These are phyloP conservation scores for Saksenaea oblongispora DNA, from an alignment of 371 early-diverging fungal species.

Conservation along the genomic window DNA sequence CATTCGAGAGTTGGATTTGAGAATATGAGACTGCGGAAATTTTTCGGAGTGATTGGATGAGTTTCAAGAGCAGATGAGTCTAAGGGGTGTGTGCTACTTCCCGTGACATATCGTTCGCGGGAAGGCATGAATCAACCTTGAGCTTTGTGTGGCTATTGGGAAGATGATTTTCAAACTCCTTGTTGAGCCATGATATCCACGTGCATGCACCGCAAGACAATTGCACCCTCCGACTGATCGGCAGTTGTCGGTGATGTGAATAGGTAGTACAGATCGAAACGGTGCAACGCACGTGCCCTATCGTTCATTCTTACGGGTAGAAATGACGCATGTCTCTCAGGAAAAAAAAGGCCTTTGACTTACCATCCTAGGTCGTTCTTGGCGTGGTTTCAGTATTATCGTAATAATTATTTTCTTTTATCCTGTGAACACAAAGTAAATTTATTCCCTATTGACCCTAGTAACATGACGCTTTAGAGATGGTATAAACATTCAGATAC, in stretches of 20 bases:
- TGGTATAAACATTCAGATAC: too few relatives aligned
- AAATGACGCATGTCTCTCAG: neutral
- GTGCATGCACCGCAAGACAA: neutral
- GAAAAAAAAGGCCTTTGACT: neutral
- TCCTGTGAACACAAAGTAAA: too few relatives aligned
- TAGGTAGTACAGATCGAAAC: neutral
- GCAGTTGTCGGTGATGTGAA: neutral
- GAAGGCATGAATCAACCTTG: neutral
- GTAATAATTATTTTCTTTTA: too few relatives aligned
- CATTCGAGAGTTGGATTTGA: neutral
- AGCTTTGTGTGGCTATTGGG: neutral
- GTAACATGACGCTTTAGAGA: too few relatives aligned
- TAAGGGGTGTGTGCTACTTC: neutral
- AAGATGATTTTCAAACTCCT: neutral
- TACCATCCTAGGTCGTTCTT: too few relatives aligned
- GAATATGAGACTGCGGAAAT: conserved; percentile 1
- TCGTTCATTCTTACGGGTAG: neutral
- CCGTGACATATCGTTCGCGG: neutral
- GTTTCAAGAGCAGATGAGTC: neutral
- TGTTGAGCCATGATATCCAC: neutral
- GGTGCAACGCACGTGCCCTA: neutral
- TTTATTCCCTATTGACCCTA: too few relatives aligned
- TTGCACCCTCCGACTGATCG: neutral
- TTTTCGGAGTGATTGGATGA: conserved; percentile 4
- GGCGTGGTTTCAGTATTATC: too few relatives aligned